Percentiles rank a stretch among this genome's conserved stretches.
phyloP scores from a whole-genome alignment of 257 asterid species.

The Fraxinus quadrangulata region DNA sequence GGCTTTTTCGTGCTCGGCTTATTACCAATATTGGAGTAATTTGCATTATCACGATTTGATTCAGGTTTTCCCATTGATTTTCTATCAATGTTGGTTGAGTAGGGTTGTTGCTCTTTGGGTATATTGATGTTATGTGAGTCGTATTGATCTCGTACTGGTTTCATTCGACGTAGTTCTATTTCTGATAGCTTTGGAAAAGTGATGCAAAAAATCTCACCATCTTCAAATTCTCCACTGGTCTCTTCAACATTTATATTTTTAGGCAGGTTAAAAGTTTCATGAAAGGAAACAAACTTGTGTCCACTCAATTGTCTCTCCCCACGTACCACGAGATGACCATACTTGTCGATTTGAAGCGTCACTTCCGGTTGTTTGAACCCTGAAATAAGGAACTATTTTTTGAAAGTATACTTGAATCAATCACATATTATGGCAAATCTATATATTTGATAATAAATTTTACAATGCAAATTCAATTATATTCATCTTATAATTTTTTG shows the following conservation, averaged over 20 bases:
- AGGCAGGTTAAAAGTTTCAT: slow-evolving; percentile 32
- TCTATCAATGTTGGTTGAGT: neutral
- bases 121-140: neutral
- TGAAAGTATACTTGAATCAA: no score
- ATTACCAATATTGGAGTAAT: neutral
- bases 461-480: no score
- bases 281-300: slow-evolving; percentile 37
- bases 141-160: no score
- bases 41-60: neutral
- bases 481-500: no score
- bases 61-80: neutral
- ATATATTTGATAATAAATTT: no score
- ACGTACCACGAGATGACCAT: slow-evolving; percentile 42
- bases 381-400: slow-evolving; percentile 2
- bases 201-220: slow-evolving; percentile 29
- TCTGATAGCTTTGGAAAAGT: slow-evolving; percentile 28
- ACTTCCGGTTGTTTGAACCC: slow-evolving; percentile 34
- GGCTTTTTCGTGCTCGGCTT: neutral
- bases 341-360: slow-evolving; percentile 31
- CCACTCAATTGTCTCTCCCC: slow-evolving; percentile 32
- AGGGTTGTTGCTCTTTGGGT: neutral
- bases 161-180: neutral
- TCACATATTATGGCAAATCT: no score
- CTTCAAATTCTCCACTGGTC: slow-evolving; percentile 28
- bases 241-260: slow-evolving; percentile 28